Evolutionary conservation across 192 early-diverging fungal genomes (phyloP).

Genomic region (Gonapodya prolifera): DNA sequence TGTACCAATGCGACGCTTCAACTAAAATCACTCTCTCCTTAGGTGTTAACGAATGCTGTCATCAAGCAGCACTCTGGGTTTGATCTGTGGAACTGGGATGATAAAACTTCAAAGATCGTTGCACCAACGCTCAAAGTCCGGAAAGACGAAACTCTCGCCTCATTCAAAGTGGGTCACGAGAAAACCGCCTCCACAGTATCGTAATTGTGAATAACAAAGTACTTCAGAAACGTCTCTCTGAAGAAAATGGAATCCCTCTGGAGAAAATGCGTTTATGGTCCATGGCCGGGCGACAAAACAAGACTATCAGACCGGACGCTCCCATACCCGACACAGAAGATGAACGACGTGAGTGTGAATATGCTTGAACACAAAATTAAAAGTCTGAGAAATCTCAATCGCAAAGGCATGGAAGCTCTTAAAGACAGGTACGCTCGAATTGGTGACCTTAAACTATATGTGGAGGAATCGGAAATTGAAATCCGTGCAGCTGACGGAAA

Average conservation of each 20-base stretch:
- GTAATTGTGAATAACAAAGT: not conserved
- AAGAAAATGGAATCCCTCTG: conserved; percentile 23
- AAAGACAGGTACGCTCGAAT: conserved; percentile 9
- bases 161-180: conserved; percentile 14
- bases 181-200: no score
- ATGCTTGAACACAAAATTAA: not conserved
- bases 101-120: conserved; percentile 21
- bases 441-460: conserved; percentile 26
- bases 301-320: conserved; percentile 74
- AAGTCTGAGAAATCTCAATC: no score
- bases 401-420: conserved; percentile 25
- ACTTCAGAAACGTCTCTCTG: conserved; percentile 28
- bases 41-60: conserved; percentile 53
- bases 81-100: conserved; percentile 70
- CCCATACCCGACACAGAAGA: conserved; percentile 39
- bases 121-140: conserved; percentile 30
- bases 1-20: not conserved
- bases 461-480: conserved; percentile 17
- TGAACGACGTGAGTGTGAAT: conserved; percentile 23
- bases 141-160: conserved; percentile 37
- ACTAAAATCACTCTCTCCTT: not conserved
- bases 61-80: conserved; percentile 67
- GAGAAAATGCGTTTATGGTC: conserved; percentile 70
- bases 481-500: not conserved
- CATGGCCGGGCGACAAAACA: conserved; percentile 79